Evolutionary conservation across 2,329 filamentous ascomycete species (phyloP), one percentile per base, ranked within the genome.

Genomic region (Penicillium sp.): DNA sequence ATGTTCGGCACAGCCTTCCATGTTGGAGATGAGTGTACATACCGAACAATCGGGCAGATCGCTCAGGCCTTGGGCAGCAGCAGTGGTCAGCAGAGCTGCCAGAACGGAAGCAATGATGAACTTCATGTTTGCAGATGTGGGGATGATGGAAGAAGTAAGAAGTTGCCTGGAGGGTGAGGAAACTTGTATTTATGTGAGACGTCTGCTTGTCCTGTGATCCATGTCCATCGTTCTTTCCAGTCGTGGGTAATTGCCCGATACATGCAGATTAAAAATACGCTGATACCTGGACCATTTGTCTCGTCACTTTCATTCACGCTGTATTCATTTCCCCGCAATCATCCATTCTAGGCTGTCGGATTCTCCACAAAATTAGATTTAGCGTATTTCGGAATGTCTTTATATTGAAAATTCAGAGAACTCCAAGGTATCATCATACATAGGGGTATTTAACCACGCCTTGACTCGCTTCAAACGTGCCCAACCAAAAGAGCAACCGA

Each of bases 1-100:
- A 37, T 22, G 12, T 16, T 9, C 2, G 10, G 28, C 4, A 13
- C 29, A 6, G 18, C 33, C 16, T 27, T 12, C 12, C 7, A 27
- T 22, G 18, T 27, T 11, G n/a, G 19, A 13, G 11, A 10, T 45
- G 28, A 30, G 14, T 35, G 16, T 31, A 75, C 79, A 62, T 74
- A 84, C 81, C 56, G 81, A 80, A 60, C 77, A 85, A 9, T 55
- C 51, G 13, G 80, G 82, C 41, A 80, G 74, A 33, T 60, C 62
- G 27, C 62, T 57, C 49, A 76, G 61, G 33, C 62, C 60, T 63
- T 81, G 79, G 33, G 78, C 78, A 41, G 60, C 55, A n/a, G 63
- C 70, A 25, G 73, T 65, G 53, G 72, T 68, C 55, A 78, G 75
- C 51, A 82, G 69, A 69, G 76, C 75, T 59, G 79, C 74, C 40